A percentile compares a stretch with the other conserved stretches of the same genome.
These are phyloP conservation scores for Warburgia ugandensis DNA, from an alignment of 164 flowering plant genomes.

Conservation along the genomic window DNA sequence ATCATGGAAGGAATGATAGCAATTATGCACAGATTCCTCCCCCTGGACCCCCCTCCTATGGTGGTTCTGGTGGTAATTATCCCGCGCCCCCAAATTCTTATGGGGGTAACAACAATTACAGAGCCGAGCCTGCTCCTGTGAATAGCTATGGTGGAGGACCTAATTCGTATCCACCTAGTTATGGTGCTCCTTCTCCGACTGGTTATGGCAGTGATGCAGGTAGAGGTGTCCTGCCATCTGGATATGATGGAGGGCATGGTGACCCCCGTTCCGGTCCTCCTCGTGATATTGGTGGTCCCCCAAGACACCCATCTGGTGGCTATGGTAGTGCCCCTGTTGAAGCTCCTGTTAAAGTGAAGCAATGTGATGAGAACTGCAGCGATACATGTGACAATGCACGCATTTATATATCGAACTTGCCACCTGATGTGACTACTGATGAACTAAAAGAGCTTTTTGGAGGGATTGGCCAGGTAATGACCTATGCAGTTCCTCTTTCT, in stretches of 20 bases:
- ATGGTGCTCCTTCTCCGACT: conserved; percentile 24
- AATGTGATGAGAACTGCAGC: conserved; percentile 86
- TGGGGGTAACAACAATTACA: conserved; percentile 49
- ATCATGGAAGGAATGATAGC: conserved; percentile 51
- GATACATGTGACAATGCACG: conserved; percentile 86
- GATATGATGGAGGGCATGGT: conserved; percentile 35
- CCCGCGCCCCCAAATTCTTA: conserved; percentile 44
- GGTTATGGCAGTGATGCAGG: conserved; percentile 40
- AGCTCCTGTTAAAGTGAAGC: conserved; percentile 55
- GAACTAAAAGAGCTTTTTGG: conserved; percentile 89
- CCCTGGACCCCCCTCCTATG: conserved; percentile 39
- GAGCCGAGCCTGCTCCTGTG: conserved; percentile 74
- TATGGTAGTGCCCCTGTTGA: conserved; percentile 43
- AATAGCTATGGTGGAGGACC: conserved; percentile 60
- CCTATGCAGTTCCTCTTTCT: neutral
- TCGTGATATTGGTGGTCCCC: conserved; percentile 23
- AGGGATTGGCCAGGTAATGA: conserved; percentile 92
- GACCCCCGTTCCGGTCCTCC: conserved; percentile 2
- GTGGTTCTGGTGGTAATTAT: conserved; percentile 44
- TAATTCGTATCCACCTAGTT: conserved; percentile 68
- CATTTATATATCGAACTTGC: conserved; percentile 94
- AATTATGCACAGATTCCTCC: conserved; percentile 53
- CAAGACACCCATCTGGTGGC: conserved; percentile 34
- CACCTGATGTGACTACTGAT: conserved; percentile 80
- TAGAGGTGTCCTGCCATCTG: conserved; percentile 34